Base-by-base conservation (phyloP, 208 protist species). In the Porcisia hertigi region DNA sequence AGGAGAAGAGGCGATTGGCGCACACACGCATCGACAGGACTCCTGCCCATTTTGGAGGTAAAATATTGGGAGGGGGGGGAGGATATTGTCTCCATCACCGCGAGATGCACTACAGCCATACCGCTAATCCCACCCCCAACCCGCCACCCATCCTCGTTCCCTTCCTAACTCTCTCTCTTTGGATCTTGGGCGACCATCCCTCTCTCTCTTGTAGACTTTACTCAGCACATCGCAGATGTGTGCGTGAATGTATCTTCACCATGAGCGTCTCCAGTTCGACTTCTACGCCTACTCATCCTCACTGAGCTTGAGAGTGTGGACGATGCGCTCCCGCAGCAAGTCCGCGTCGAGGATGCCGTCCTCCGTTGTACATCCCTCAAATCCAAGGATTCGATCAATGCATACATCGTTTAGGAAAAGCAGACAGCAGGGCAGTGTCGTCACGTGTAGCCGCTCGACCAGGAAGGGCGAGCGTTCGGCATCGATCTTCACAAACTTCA, bases 401-500 rank as follows among this genome's bases (percentile, higher is more conserved):
- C 88, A 94, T 30, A 99, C 81, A 75, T 98, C 98, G 74, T 99
- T 94, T 53, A 95, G 83, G 81, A 99, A 99, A 16, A 98, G 84
- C 59, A 99, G 64, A 64, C 98, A 88, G 78, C 92, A 94, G 20
- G 98, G 98, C 73, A 99, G 82, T 49, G 97, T 95, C 67, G 87
- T 88, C 55, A 99, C 87, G 47, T 82, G 80, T 36, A 99, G 86
- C 52, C 98, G 97, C 64, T 90, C 83, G 34, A 98, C 94, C 72
- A 99, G 93, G 82, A 99, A 99, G 16, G 93, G 93, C 16, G 97
- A 88, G 62, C 95, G 88, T 77, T 98, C 94, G 20, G 97, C 98
- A 74, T 99, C 93, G 23, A 99, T 94, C 74, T 98, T 98, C 25
- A 98, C 88, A 81, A 99, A 98, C 75, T 95, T 98, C 58, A 98